Evolutionary conservation across 2,329 filamentous ascomycete species (phyloP).

Genomic region (Dactylellina haptotyla): DNA sequence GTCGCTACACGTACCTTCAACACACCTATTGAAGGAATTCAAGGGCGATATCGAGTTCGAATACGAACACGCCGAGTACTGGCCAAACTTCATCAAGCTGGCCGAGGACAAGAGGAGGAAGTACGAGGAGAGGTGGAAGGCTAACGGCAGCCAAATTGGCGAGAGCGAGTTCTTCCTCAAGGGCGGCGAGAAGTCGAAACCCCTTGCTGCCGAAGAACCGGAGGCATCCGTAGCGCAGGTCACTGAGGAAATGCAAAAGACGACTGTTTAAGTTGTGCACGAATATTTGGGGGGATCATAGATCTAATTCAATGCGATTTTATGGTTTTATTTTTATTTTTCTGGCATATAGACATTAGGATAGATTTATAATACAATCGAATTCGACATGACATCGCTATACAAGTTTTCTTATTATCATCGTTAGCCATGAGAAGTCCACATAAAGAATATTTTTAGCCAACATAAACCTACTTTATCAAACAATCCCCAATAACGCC

Average conservation of each 20-base stretch:
- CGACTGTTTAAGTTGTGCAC: constrained; percentile 2
- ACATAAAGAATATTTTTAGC: no score
- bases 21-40: constrained; percentile 82
- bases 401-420: constrained; percentile 3
- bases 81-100: constrained; percentile 82
- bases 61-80: constrained; percentile 89
- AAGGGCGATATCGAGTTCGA: constrained; percentile 86
- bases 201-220: constrained; percentile 17
- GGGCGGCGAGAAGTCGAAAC: constrained; percentile 68
- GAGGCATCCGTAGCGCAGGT: constrained; percentile 38
- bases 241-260: constrained; percentile 40
- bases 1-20: constrained; percentile 78
- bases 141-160: constrained; percentile 81
- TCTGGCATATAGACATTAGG: constrained; percentile 36
- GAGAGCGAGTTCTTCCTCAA: constrained; percentile 89
- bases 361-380: constrained; percentile 48
- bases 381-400: constrained; percentile 26
- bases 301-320: no score
- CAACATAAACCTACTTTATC: no score
- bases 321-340: constrained; percentile 4
- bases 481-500: not conserved
- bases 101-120: constrained; percentile 73
- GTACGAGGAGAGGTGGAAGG: constrained; percentile 77
- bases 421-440: no score
- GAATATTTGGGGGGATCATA: not conserved